Evolutionary conservation across 305 asterid species (phyloP).

Genomic region (Vinca major): DNA sequence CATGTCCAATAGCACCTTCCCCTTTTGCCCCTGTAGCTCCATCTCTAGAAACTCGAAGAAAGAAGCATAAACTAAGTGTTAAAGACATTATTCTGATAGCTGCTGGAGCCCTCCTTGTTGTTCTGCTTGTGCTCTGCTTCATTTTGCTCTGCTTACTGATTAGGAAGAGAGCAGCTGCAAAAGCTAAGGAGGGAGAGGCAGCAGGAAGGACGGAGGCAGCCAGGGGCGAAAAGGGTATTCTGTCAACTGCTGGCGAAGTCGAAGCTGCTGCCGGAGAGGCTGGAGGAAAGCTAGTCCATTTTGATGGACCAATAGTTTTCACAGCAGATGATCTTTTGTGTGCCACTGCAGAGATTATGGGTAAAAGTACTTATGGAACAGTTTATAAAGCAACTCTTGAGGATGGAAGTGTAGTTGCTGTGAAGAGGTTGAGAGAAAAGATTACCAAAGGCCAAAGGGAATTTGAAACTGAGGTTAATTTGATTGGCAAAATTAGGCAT

Average conservation of each 20-base stretch:
- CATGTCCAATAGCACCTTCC: slow-evolving; percentile 42
- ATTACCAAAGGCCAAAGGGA: slow-evolving; percentile 77
- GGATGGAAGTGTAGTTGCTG: slow-evolving; percentile 87
- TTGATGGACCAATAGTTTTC: slow-evolving; percentile 72
- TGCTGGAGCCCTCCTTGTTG: slow-evolving; percentile 56
- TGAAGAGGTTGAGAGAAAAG: slow-evolving; percentile 93
- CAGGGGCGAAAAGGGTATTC: slow-evolving; percentile 52
- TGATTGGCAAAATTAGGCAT: slow-evolving; percentile 75
- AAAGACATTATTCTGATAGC: slow-evolving; percentile 68
- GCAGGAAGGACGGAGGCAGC: slow-evolving; percentile 22
- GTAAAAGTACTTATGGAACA: slow-evolving; percentile 93
- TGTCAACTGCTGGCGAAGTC: slow-evolving; percentile 59
- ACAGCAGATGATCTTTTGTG: slow-evolving; percentile 89
- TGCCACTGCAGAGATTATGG: slow-evolving; percentile 97
- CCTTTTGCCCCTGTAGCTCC: slow-evolving; percentile 27
- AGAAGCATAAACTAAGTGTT: slow-evolving; percentile 30
- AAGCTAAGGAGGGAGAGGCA: slow-evolving; percentile 23
- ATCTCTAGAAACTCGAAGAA: slow-evolving; percentile 20
- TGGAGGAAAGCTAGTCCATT: slow-evolving; percentile 92
- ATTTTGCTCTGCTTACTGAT: slow-evolving; percentile 52
- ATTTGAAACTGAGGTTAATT: slow-evolving; percentile 70
- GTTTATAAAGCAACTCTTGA: slow-evolving; percentile 85
- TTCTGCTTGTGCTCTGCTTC: slow-evolving; percentile 47
- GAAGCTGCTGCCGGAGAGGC: slow-evolving; percentile 67
- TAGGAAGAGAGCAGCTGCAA: slow-evolving; percentile 42